Percentiles rank a stretch among this genome's conserved stretches.
Evolutionary conservation across 2,329 filamentous ascomycete genomes (phyloP).

Genomic region (Immersiporthe knoxdaviesiana): DNA sequence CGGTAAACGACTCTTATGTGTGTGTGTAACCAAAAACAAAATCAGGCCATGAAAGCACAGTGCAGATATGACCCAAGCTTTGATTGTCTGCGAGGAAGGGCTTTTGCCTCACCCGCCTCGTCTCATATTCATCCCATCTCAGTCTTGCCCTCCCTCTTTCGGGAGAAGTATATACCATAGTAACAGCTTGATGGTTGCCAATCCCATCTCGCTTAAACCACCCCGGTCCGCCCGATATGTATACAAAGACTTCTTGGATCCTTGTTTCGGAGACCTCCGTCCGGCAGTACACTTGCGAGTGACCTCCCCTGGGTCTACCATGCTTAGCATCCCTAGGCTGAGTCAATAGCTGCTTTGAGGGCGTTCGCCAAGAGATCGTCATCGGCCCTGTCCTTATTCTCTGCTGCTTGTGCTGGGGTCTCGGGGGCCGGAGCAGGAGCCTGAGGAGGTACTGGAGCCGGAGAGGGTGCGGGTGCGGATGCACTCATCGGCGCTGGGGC

Average conservation of each 20-base stretch:
- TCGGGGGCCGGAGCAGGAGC: conserved; percentile 1
- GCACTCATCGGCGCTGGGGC: conserved; percentile 18
- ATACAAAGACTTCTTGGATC: not conserved
- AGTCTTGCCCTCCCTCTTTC: not conserved
- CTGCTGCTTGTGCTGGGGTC: not conserved
- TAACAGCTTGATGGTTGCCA: conserved; percentile 12
- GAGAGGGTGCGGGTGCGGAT: not conserved
- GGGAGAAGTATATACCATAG: not conserved
- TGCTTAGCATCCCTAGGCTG: not conserved
- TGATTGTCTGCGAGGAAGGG: conserved; percentile 13
- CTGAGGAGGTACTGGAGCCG: conserved; percentile 23
- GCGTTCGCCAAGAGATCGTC: conserved; percentile 19
- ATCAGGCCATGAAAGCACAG: not conserved
- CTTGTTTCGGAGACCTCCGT: not conserved
- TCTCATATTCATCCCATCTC: conserved; percentile 11
- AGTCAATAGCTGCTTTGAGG: conserved; percentile 21
- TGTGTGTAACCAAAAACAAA: not conserved
- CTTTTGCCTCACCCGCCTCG: conserved; percentile 2
- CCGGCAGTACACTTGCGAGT: not conserved
- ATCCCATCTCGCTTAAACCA: not conserved
- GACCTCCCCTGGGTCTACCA: not conserved
- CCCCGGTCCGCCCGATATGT: conserved; percentile 19
- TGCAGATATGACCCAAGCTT: conserved; percentile 1
- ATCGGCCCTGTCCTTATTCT: conserved; percentile 8
- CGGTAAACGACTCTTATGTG: too few relatives aligned